Conservation (phyloP, 2,329 filamentous ascomycete species). For the Lomentospora prolificans region DNA sequence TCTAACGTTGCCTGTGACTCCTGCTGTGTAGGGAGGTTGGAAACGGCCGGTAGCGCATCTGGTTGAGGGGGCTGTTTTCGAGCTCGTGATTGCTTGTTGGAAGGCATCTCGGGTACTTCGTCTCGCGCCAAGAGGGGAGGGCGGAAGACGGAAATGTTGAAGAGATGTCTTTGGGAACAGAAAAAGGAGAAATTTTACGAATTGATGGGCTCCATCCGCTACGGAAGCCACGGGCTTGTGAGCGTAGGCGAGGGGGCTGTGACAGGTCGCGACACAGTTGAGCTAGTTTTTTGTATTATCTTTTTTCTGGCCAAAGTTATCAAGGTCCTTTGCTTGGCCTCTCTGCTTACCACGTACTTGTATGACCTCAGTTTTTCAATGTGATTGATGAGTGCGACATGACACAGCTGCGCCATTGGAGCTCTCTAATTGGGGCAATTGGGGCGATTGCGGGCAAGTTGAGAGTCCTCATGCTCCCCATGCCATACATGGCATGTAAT, state of each 20-base stretch:
- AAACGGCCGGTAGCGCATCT: too few species aligned
- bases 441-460: too few species aligned
- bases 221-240: not conserved
- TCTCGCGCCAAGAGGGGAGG: not conserved
- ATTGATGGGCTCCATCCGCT: not conserved
- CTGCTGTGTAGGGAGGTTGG: too few species aligned
- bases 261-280: not conserved
- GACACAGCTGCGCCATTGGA: not conserved
- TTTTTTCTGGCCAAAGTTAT: too few species aligned
- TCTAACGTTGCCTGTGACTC: not conserved
- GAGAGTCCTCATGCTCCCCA: not conserved
- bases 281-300: too few species aligned
- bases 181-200: not conserved
- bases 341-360: too few species aligned
- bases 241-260: not conserved
- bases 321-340: not conserved
- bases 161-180: not conserved
- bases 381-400: too few species aligned
- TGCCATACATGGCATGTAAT: too few species aligned
- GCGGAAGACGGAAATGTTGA: not conserved
- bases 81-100: not conserved
- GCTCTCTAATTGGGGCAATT: not conserved
- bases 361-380: too few species aligned
- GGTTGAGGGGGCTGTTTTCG: not conserved
- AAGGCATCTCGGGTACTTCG: constrained; percentile 1